A percentile compares a stretch with the other conserved stretches of the same genome.
Conservation (phyloP, 2,329 filamentous ascomycete species). For the Epichloe sp. region DNA sequence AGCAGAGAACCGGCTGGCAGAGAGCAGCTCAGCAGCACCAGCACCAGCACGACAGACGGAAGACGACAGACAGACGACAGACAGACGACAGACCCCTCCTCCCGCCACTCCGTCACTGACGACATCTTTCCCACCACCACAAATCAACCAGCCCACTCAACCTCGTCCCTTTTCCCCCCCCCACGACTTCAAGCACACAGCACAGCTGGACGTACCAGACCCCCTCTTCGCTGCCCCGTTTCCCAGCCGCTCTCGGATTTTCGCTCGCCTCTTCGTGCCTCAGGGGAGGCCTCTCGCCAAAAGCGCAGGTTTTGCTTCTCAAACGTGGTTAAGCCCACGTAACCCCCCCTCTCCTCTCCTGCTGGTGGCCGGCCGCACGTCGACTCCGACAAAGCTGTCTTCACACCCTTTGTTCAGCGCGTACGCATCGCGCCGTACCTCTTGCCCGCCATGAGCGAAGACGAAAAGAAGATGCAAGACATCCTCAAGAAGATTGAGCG, state of each 20-base stretch:
- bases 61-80: background rate
- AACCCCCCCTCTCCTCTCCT: background rate
- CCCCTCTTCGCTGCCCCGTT: background rate
- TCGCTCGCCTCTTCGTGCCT: background rate
- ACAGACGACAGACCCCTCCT: conserved; percentile 5
- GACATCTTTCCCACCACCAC: conserved; percentile 20
- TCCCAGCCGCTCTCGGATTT: background rate
- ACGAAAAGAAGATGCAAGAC: conserved; percentile 54
- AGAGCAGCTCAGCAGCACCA: background rate
- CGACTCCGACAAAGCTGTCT: background rate
- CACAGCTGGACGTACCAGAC: background rate
- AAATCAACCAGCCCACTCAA: conserved; percentile 8
- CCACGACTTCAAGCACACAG: conserved; percentile 1
- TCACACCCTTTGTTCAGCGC: conserved; percentile 19
- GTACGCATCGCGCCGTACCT: conserved; percentile 24
- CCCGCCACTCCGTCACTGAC: conserved; percentile 20
- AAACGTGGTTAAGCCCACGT: too few relatives aligned
- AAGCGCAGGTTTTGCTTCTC: background rate
- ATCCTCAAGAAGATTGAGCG: conserved; percentile 96
- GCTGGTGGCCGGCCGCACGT: background rate
- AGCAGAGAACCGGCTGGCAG: background rate
- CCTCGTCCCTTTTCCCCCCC: conserved; percentile 7
- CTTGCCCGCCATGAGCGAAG: conserved; percentile 45
- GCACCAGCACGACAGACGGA: background rate
- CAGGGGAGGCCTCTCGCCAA: background rate